A percentile compares a stretch with the other conserved stretches of the same genome.
phyloP scores from a whole-genome alignment of 352 stramenopile species.

The Peronospora belbahrii region DNA sequence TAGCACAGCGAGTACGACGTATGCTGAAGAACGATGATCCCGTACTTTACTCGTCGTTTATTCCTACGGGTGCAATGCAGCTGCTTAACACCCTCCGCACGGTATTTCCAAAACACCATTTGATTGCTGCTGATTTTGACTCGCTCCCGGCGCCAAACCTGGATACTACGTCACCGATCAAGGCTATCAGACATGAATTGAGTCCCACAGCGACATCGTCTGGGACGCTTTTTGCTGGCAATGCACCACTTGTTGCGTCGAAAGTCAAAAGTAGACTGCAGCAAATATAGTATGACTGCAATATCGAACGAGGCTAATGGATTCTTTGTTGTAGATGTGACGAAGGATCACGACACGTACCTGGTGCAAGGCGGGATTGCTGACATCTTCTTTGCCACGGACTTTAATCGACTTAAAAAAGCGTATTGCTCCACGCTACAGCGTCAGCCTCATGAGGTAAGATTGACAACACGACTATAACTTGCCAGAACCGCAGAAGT shows the following conservation, averaged over 20 bases:
- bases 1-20: constrained; percentile 45
- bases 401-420: constrained; percentile 76
- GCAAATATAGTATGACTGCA: neutral
- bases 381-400: constrained; percentile 89
- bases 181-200: constrained; percentile 50
- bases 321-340: constrained; percentile 33
- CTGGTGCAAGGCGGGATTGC: constrained; percentile 75
- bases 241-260: constrained; percentile 84
- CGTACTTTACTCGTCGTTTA: constrained; percentile 65
- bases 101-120: constrained; percentile 77
- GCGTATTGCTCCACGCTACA: constrained; percentile 68
- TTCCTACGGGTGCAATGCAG: constrained; percentile 84
- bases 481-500: neutral
- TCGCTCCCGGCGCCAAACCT: constrained; percentile 68
- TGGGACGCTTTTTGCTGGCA: constrained; percentile 64
- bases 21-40: constrained; percentile 44
- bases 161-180: constrained; percentile 35
- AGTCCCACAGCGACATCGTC: constrained; percentile 60
- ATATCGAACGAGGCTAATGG: neutral
- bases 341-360: constrained; percentile 85
- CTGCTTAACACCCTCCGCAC: constrained; percentile 72
- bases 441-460: constrained; percentile 43
- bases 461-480: neutral
- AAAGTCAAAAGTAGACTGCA: constrained; percentile 46
- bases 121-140: constrained; percentile 87